A percentile compares a stretch with the other conserved stretches of the same genome.
phyloP scores from a whole-genome alignment of 371 early-diverging fungal genomes.

The Mucor plumbeus region DNA sequence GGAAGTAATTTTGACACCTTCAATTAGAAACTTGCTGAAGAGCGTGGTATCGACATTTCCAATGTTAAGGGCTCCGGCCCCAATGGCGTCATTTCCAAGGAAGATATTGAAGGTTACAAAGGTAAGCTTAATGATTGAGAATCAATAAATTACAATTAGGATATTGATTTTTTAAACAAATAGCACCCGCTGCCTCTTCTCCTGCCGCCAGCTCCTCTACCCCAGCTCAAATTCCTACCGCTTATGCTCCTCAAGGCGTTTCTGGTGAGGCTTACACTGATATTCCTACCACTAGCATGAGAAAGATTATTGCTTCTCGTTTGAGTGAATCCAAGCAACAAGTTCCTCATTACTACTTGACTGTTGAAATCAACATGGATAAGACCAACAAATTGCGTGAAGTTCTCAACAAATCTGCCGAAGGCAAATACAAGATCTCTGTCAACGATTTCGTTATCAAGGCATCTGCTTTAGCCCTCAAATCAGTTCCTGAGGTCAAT shows the following conservation, averaged over 20 bases:
- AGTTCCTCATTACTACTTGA: conserved; percentile 97
- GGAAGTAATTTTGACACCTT: neutral
- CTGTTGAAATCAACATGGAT: conserved; percentile 89
- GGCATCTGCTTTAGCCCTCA: conserved; percentile 91
- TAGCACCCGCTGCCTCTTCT: conserved; percentile 18
- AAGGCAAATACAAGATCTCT: conserved; percentile 94
- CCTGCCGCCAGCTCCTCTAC: conserved; percentile 40
- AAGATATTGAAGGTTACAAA: conserved; percentile 83
- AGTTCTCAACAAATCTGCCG: conserved; percentile 83
- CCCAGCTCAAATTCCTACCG: conserved; percentile 46
- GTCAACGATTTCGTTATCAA: conserved; percentile 99
- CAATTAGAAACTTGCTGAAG: conserved; percentile 80
- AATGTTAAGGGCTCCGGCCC: conserved; percentile 91
- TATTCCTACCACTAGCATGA: conserved; percentile 90
- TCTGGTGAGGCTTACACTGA: conserved; percentile 74
- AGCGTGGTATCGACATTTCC: conserved; percentile 79
- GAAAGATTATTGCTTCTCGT: conserved; percentile 88
- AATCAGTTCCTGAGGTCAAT: conserved; percentile 96
- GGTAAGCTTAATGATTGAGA: conserved; percentile 26
- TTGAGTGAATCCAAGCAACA: conserved; percentile 85
- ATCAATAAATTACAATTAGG: neutral
- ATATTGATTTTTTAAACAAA: neutral
- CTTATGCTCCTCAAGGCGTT: conserved; percentile 59
- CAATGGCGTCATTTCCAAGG: conserved; percentile 88
- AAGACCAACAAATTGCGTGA: conserved; percentile 86